phyloP scores from a whole-genome alignment of 2,329 filamentous ascomycete species.

The Fusarium subglutinans region DNA sequence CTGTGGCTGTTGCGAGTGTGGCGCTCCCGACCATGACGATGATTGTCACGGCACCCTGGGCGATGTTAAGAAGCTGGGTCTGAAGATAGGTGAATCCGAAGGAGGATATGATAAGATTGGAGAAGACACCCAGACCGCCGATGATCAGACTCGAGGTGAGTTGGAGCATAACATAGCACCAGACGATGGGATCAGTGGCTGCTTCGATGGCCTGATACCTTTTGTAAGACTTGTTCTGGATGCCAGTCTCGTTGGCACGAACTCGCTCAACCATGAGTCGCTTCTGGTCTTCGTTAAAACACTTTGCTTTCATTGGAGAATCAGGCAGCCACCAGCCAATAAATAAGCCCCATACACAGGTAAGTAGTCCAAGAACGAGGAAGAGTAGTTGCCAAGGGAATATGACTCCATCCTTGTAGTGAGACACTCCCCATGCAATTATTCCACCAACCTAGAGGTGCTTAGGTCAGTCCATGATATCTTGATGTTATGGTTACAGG shows the following conservation, averaged over 20 bases:
- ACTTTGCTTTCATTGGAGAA: neutral
- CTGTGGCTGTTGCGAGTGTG: conserved; percentile 19
- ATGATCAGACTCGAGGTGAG: neutral
- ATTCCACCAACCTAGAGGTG: neutral
- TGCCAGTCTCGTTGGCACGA: neutral
- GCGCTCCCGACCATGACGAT: conserved; percentile 46
- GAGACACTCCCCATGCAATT: neutral
- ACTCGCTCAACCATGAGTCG: neutral
- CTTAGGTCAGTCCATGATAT: neutral
- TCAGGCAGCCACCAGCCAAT: neutral
- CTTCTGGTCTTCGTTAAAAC: neutral
- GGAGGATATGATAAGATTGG: neutral
- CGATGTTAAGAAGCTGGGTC: neutral
- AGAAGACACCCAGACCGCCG: neutral
- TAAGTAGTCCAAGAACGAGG: neutral
- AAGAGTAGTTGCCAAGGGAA: neutral
- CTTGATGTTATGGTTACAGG: neutral
- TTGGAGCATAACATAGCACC: neutral
- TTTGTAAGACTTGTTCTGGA: neutral
- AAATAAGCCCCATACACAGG: neutral
- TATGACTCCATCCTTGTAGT: neutral
- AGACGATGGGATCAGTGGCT: neutral
- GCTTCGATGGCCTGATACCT: neutral
- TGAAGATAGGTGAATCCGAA: conserved; percentile 24
- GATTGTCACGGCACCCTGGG: conserved; percentile 40